Conservation (phyloP, 345 rosid species). For the Aurinia saxatilis region DNA sequence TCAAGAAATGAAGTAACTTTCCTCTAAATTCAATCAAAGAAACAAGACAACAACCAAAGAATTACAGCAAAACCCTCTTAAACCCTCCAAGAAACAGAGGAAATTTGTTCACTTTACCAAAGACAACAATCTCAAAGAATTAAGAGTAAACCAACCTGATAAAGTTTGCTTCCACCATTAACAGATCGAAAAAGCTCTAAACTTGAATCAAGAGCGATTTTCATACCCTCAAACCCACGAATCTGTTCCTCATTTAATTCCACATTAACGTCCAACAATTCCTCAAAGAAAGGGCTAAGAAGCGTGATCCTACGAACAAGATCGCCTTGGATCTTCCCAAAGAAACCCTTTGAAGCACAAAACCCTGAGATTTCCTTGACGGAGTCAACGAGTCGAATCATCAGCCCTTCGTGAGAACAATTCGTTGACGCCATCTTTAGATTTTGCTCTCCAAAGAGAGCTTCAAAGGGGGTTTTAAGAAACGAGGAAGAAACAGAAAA, state of each 20-base stretch:
- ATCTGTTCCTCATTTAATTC: constrained; percentile 37
- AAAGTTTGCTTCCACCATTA: constrained; percentile 72
- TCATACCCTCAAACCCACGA: constrained; percentile 47
- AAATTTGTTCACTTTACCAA: constrained; percentile 5
- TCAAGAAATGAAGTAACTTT: not conserved
- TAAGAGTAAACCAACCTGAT: constrained; percentile 44
- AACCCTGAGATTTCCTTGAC: constrained; percentile 63
- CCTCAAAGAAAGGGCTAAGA: constrained; percentile 91
- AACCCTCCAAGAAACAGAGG: constrained; percentile 13
- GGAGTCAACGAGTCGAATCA: constrained; percentile 43
- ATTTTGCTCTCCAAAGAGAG: not conserved
- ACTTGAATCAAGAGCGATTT: constrained; percentile 55
- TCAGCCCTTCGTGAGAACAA: constrained; percentile 33
- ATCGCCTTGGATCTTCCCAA: constrained; percentile 68
- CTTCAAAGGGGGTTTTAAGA: not conserved
- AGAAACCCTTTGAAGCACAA: constrained; percentile 47
- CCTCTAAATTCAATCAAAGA: not conserved
- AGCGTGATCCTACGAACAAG: constrained; percentile 87
- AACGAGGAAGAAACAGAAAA: no score
- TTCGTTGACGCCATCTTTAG: constrained; percentile 32
- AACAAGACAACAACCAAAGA: not conserved
- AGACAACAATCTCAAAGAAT: not conserved
- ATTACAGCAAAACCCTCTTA: constrained; percentile 10
- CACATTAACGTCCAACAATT: constrained; percentile 45
- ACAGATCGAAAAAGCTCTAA: constrained; percentile 49